Conservation (phyloP, 1,284 basidiomycete genomes). For the Schizopora paradoxa region DNA sequence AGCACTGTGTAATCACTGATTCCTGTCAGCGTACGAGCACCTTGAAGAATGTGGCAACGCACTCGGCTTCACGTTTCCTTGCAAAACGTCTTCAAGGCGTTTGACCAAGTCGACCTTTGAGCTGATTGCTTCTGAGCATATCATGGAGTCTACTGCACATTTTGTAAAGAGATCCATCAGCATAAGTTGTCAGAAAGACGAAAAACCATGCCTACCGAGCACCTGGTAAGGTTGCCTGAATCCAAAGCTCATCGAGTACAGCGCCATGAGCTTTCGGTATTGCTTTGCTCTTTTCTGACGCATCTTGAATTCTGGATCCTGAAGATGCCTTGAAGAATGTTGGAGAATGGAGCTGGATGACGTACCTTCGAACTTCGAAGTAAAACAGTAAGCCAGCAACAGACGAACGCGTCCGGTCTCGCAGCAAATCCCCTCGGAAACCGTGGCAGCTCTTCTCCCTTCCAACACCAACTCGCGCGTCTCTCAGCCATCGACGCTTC, state of each 20-base stretch:
- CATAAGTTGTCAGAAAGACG: slow-evolving; percentile 10
- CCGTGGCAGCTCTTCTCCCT: too few species aligned
- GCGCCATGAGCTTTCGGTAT: slow-evolving; percentile 86
- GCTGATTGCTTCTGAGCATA: slow-evolving; percentile 66
- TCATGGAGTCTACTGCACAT: slow-evolving; percentile 74
- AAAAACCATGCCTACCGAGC: slow-evolving; percentile 48
- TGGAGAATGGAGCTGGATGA: too few species aligned
- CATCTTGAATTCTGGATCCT: slow-evolving; percentile 55
- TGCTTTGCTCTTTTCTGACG: slow-evolving; percentile 89
- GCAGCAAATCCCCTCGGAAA: too few species aligned
- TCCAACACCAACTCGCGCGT: too few species aligned
- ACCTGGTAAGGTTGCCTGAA: slow-evolving; percentile 91
- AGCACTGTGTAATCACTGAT: slow-evolving; percentile 98
- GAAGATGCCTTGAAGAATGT: too few species aligned
- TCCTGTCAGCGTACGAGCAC: slow-evolving; percentile 41
- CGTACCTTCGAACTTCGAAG: too few species aligned
- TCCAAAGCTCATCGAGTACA: slow-evolving; percentile 81
- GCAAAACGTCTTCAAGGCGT: slow-evolving; percentile 69
- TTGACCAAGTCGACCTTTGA: slow-evolving; percentile 72
- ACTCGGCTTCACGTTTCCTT: slow-evolving; percentile 88
- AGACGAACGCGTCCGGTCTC: too few species aligned
- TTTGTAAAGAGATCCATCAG: not conserved
- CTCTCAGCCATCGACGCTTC: too few species aligned
- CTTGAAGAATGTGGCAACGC: slow-evolving; percentile 33
- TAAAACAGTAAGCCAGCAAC: too few species aligned